These are phyloP conservation scores for Blumeria hordei DNA, from an alignment of 2,329 filamentous ascomycete genomes.

Conservation along the genomic window DNA sequence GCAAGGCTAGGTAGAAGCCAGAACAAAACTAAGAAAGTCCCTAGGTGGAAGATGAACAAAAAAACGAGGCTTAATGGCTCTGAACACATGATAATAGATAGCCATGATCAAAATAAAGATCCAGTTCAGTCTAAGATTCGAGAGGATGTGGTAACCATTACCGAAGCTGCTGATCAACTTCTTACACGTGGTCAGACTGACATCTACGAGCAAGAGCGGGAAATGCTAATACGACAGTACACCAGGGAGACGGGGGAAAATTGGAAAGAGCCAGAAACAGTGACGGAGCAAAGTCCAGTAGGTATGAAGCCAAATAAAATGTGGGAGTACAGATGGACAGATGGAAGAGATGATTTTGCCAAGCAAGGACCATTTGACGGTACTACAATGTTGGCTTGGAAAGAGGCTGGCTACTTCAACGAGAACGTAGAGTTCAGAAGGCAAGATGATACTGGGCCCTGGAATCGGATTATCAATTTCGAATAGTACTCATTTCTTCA, in stretches of 20 bases:
- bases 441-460: conserved; percentile 24
- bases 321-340: conserved; percentile 90
- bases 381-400: conserved; percentile 73
- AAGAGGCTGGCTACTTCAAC: conserved; percentile 76
- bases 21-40: conserved; percentile 31
- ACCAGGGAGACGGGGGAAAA: conserved; percentile 65
- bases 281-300: conserved; percentile 19
- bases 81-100: conserved; percentile 42
- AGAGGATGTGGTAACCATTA: conserved; percentile 56
- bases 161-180: conserved; percentile 70
- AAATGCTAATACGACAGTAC: conserved; percentile 63
- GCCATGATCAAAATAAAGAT: conserved; percentile 29
- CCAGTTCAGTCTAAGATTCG: conserved; percentile 45
- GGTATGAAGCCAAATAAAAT: conserved; percentile 17
- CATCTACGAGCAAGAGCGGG: conserved; percentile 78
- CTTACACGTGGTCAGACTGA: conserved; percentile 63
- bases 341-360: conserved; percentile 56
- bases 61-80: conserved; percentile 34
- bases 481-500: conserved; percentile 7
- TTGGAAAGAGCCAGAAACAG: conserved; percentile 37
- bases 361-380: conserved; percentile 74
- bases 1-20: conserved; percentile 51
- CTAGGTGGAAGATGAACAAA: conserved; percentile 50
- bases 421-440: conserved; percentile 62
- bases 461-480: conserved; percentile 15